Conservation (phyloP, 2,329 filamentous ascomycete species). For the Aspergillus eucalypticola region DNA sequence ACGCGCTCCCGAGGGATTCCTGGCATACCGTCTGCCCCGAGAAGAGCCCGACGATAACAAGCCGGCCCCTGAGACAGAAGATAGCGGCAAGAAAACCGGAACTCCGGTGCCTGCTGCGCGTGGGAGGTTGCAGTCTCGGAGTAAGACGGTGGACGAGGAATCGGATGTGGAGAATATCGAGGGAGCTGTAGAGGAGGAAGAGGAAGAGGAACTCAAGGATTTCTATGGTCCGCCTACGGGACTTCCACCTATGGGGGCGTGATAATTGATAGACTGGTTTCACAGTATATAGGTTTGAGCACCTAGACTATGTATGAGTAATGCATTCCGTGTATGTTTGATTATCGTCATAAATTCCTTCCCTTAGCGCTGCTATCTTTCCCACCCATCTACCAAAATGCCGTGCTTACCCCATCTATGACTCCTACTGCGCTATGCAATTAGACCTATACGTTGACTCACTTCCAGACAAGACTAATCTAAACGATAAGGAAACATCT, state of each 20-base stretch:
- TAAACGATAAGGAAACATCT: too few species aligned
- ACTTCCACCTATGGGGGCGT: conserved; percentile 32
- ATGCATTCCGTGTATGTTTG: too few species aligned
- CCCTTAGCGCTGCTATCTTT: too few species aligned
- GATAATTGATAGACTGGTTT: not conserved
- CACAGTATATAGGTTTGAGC: too few species aligned
- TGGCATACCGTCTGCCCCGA: conserved; percentile 57
- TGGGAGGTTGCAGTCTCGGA: conserved; percentile 27
- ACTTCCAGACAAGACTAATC: too few species aligned
- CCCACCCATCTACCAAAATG: too few species aligned
- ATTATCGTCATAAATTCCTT: too few species aligned
- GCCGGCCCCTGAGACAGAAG: not conserved
- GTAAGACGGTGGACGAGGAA: conserved; percentile 29
- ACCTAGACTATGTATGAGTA: too few species aligned
- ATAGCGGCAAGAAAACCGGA: conserved; percentile 13
- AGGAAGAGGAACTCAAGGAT: conserved; percentile 41
- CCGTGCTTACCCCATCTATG: too few species aligned
- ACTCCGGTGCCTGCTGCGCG: conserved; percentile 25
- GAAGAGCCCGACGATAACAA: conserved; percentile 34
- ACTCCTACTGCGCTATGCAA: too few species aligned
- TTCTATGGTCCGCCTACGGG: conserved; percentile 43
- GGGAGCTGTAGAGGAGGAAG: conserved; percentile 26
- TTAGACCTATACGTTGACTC: too few species aligned
- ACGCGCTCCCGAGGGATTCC: conserved; percentile 56
- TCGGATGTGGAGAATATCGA: conserved; percentile 27